These are phyloP conservation scores for Mucor indicus DNA, from an alignment of 371 early-diverging fungal species.

Conservation along the genomic window DNA sequence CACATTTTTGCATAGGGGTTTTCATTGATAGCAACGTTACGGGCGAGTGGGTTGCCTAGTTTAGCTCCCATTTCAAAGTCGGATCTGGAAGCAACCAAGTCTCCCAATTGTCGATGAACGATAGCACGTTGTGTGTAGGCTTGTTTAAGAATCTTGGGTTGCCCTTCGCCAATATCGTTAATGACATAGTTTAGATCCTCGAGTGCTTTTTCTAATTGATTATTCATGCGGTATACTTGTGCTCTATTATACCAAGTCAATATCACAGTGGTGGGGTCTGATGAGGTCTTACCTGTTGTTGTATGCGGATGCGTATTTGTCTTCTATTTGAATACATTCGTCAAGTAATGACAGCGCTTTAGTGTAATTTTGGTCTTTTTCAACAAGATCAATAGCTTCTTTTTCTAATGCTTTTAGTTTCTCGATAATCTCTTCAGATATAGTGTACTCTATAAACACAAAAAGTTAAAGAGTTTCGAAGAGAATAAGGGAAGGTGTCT, in stretches of 20 bases:
- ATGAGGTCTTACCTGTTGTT: conserved; percentile 82
- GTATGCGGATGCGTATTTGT: conserved; percentile 76
- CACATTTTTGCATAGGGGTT: conserved; percentile 94
- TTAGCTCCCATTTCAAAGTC: conserved; percentile 77
- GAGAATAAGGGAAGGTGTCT: not conserved
- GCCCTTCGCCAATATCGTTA: conserved; percentile 46
- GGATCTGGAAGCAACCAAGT: conserved; percentile 60
- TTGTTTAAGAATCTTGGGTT: conserved; percentile 68
- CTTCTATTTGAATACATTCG: conserved; percentile 52
- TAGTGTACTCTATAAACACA: conserved; percentile 17
- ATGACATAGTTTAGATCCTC: conserved; percentile 76
- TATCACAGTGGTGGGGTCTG: no score
- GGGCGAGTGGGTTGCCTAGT: conserved; percentile 83
- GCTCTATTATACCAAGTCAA: no score
- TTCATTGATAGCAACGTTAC: conserved; percentile 68
- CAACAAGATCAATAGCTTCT: conserved; percentile 46
- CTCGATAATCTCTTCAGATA: conserved; percentile 24
- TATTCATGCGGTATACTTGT: conserved; percentile 71
- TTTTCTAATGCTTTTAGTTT: conserved; percentile 48
- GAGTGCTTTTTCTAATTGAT: conserved; percentile 53
- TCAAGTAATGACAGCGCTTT: conserved; percentile 47
- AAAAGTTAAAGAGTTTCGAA: not conserved
- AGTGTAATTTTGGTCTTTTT: conserved; percentile 39
- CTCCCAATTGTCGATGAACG: conserved; percentile 61
- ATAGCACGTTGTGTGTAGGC: conserved; percentile 89